Base-by-base conservation (phyloP, 257 asterid genomes). In the Scutellaria baicalensis region DNA sequence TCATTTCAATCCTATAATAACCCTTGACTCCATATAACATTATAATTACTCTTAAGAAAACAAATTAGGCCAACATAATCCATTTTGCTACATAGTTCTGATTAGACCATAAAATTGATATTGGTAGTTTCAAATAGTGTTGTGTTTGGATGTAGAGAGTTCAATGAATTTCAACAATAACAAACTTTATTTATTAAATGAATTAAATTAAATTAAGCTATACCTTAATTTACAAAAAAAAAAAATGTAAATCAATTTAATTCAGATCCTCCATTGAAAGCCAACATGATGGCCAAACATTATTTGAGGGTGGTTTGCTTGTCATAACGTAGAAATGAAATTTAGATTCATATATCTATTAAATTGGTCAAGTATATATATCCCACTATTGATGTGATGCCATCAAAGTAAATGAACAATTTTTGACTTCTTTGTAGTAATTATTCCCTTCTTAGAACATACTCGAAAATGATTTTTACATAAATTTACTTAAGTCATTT, bases 221-320 rank as follows among this genome's bases (percentile, higher is more conserved):
- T 0, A 23, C 1, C 3, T 23, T 23, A 23, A 23, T 27, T 27
- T 27, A 2, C 0, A 27, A 27, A 27, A 27, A n/a, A n/a, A n/a
- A n/a, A n/a, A n/a, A n/a, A n/a, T n/a, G n/a, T n/a, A n/a, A n/a
- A n/a, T n/a, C n/a, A n/a, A n/a, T n/a, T n/a, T n/a, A n/a, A n/a
- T n/a, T n/a, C n/a, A n/a, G n/a, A n/a, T n/a, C n/a, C 18, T 49
- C 31, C n/a, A 10, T 52, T 1, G 17, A 40, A 40, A 13, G 20
- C 9, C 0, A 58, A 45, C 40, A 27, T 4, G 16, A 55, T 6
- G 75, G 63, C 36, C 69, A 20, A 6, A 11, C 70, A 62, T 23
- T 71, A 16, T 61, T 9, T 71, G 64, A 50, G 35, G 42, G 59
- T 50, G 52, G 75, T 59, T 60, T 36, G 63, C 13, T 59, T 33